A percentile compares a stretch with the other conserved stretches of the same genome.
Evolutionary conservation across 2,329 filamentous ascomycete genomes (phyloP).

Genomic region (Penicillium freii): DNA sequence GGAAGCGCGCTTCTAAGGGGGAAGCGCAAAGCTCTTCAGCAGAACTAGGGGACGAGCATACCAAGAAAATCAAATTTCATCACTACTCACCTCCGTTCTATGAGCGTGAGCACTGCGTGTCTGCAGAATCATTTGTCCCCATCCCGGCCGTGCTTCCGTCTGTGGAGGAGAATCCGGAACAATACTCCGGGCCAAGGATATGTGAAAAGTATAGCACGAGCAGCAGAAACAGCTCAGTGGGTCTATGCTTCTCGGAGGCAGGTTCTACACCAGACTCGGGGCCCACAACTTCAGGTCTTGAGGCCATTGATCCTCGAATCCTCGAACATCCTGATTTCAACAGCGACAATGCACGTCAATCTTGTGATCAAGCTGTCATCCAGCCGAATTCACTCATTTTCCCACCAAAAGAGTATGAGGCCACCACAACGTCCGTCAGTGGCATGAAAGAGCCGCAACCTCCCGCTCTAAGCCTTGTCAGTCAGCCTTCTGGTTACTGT

Average conservation of each 20-base stretch:
- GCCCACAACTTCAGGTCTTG: background rate
- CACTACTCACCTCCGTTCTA: background rate
- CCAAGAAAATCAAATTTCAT: background rate
- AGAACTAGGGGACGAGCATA: too few relatives aligned
- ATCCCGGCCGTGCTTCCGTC: conserved; percentile 1
- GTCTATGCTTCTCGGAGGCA: background rate
- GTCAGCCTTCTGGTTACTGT: background rate
- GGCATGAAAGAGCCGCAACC: background rate
- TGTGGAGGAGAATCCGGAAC: background rate
- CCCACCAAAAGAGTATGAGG: background rate
- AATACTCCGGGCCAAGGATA: background rate
- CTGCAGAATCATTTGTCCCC: background rate
- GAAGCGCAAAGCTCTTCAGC: background rate
- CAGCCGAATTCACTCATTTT: background rate
- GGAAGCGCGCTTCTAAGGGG: background rate
- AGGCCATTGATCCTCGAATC: background rate
- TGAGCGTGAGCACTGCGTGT: background rate
- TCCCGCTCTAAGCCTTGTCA: background rate
- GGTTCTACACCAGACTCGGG: background rate
- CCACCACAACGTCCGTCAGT: background rate
- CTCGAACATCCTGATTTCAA: background rate
- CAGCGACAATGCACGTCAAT: background rate
- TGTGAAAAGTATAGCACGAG: background rate
- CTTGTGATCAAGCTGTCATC: background rate
- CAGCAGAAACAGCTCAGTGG: background rate